Evolutionary conservation across 1,139 yeast genomes (phyloP).

Genomic region (Nakaseomyces sp.): DNA sequence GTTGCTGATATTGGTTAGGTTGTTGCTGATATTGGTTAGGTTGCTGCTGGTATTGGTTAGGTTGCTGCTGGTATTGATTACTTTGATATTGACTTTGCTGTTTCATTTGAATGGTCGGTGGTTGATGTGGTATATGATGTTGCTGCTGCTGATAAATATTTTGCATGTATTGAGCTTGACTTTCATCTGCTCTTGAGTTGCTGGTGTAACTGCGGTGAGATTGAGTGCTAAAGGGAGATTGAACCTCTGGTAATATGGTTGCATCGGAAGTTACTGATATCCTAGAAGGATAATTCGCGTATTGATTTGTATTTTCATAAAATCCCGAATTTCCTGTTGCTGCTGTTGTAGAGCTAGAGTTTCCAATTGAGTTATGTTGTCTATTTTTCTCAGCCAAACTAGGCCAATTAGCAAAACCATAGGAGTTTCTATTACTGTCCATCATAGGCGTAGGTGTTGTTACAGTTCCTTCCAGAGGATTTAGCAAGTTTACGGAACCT

Average conservation of each 20-base stretch:
- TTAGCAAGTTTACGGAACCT: not conserved
- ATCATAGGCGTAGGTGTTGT: not conserved
- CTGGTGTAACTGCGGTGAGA: not conserved
- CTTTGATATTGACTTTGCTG: not conserved
- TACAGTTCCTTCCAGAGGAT: not conserved
- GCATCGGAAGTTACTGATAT: not conserved
- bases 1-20: not conserved
- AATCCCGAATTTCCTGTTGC: not conserved
- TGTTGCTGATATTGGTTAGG: not conserved
- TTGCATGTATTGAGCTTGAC: not conserved
- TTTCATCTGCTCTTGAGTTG: not conserved
- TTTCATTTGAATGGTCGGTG: no score
- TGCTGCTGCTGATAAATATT: not conserved
- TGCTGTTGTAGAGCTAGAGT: not conserved
- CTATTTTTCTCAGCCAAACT: not conserved
- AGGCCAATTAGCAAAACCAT: not conserved
- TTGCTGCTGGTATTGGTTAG: not conserved
- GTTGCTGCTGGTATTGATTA: not conserved
- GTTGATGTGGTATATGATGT: not conserved
- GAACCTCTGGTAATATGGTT: not conserved
- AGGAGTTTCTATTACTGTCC: not conserved
- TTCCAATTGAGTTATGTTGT: not conserved
- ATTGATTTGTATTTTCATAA: not conserved
- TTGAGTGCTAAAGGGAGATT: not conserved
- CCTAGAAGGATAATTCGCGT: not conserved